phyloP scores from a whole-genome alignment of 176 grass and related monocot genomes.

The Saccharum spontaneum region DNA sequence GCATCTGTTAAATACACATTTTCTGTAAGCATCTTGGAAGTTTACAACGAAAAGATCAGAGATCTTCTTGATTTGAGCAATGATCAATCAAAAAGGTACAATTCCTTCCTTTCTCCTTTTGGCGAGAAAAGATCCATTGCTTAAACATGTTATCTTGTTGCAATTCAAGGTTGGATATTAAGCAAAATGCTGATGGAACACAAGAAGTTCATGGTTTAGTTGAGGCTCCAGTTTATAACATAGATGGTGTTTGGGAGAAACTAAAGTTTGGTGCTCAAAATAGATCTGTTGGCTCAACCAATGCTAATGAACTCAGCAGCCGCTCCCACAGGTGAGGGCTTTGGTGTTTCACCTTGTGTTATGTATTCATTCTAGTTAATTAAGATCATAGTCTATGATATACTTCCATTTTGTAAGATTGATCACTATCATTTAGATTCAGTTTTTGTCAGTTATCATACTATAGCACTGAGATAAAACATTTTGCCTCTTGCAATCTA shows the following conservation, averaged over 20 bases:
- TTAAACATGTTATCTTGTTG: conserved; percentile 30
- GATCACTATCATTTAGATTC: conserved; percentile 3
- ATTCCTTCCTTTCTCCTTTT: conserved; percentile 16
- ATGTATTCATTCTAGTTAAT: background rate
- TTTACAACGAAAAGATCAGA: conserved; percentile 94
- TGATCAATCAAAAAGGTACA: conserved; percentile 69
- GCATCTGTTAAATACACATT: conserved; percentile 57
- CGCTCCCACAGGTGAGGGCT: conserved; percentile 75
- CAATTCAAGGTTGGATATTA: conserved; percentile 80
- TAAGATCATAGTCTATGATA: conserved; percentile 14
- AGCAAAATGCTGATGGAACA: conserved; percentile 74
- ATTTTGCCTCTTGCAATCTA: background rate
- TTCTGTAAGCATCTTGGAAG: conserved; percentile 87
- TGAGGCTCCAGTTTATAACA: conserved; percentile 59
- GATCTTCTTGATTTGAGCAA: conserved; percentile 72
- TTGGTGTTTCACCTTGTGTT: background rate
- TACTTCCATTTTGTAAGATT: background rate
- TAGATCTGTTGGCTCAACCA: conserved; percentile 90
- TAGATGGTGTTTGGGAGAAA: conserved; percentile 81
- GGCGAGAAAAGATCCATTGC: background rate
- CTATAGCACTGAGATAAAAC: conserved; percentile 15
- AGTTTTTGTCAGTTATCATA: background rate
- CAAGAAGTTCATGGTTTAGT: conserved; percentile 85
- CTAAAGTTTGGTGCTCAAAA: conserved; percentile 70
- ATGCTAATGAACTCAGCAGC: conserved; percentile 89